Conservation (phyloP, 2,329 filamentous ascomycete species). For the Aspergillus sp. region DNA sequence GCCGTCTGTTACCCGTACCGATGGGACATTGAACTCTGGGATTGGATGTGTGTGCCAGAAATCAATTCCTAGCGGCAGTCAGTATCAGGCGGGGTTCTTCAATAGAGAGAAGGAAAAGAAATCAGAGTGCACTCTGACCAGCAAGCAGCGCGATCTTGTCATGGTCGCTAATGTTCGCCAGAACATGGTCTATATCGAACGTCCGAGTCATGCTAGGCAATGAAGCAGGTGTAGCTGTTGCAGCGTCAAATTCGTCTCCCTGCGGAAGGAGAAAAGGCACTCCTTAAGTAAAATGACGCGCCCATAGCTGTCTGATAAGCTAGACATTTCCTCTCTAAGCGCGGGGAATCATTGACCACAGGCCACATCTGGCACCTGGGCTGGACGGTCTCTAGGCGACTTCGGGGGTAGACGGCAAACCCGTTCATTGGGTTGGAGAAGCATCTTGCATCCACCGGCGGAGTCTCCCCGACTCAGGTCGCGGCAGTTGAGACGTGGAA, state of each 20-base stretch:
- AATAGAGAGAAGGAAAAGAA: too few relatives aligned
- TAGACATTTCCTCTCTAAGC: not conserved
- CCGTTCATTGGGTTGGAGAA: not conserved
- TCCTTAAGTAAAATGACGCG: not conserved
- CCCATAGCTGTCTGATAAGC: not conserved
- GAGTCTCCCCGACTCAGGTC: not conserved
- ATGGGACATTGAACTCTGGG: conserved; percentile 61
- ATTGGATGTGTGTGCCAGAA: conserved; percentile 70
- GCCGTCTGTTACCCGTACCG: conserved; percentile 66
- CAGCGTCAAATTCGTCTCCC: not conserved
- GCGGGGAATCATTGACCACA: not conserved
- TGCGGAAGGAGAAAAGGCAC: not conserved
- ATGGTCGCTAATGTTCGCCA: conserved; percentile 9
- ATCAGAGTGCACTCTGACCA: conserved; percentile 18
- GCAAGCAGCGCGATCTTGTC: conserved; percentile 53
- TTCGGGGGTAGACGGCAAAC: not conserved
- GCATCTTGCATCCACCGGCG: not conserved
- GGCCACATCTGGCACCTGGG: not conserved
- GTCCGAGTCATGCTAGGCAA: conserved; percentile 7
- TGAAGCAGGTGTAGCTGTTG: not conserved
- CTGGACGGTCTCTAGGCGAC: not conserved
- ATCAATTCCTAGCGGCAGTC: conserved; percentile 41
- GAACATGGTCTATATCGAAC: conserved; percentile 11
- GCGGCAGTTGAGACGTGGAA: not conserved
- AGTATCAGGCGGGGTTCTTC: not conserved